These are phyloP conservation scores for Scleromitrula shiraiana DNA, from an alignment of 2,329 filamentous ascomycete genomes.

Conservation along the genomic window DNA sequence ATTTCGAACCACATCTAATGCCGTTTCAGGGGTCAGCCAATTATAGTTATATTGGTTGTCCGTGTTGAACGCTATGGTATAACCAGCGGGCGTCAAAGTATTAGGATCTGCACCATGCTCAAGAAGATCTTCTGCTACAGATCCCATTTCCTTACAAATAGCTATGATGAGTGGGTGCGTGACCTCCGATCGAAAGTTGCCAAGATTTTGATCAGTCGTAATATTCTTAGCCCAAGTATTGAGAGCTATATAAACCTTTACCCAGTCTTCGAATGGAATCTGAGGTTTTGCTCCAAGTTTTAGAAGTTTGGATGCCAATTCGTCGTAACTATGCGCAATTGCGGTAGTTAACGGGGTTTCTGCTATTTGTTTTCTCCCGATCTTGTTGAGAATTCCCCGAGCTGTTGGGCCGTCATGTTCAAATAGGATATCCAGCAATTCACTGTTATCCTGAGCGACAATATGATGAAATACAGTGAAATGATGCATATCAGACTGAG, in stretches of 20 bases:
- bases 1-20: constrained; percentile 53
- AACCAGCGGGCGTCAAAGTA: constrained; percentile 32
- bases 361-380: constrained; percentile 37
- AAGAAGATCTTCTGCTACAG: constrained; percentile 45
- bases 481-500: constrained; percentile 61
- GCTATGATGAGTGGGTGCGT: constrained; percentile 64
- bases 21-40: constrained; percentile 33
- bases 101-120: constrained; percentile 59
- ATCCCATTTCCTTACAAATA: constrained; percentile 40
- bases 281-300: constrained; percentile 51
- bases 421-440: constrained; percentile 42
- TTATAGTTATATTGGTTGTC: constrained; percentile 14
- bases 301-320: constrained; percentile 52
- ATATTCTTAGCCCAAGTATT: constrained; percentile 32
- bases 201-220: constrained; percentile 41
- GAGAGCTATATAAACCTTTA: constrained; percentile 45
- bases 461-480: constrained; percentile 60
- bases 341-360: constrained; percentile 51
- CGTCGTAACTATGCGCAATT: constrained; percentile 43
- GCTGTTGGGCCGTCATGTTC: constrained; percentile 52
- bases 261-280: constrained; percentile 56
- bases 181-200: constrained; percentile 38
- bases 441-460: constrained; percentile 41
- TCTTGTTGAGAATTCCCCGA: constrained; percentile 58
- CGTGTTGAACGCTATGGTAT: constrained; percentile 25